phyloP scores from a whole-genome alignment of 805 yeast genomes.

The Sugiyamaella smithiae region DNA sequence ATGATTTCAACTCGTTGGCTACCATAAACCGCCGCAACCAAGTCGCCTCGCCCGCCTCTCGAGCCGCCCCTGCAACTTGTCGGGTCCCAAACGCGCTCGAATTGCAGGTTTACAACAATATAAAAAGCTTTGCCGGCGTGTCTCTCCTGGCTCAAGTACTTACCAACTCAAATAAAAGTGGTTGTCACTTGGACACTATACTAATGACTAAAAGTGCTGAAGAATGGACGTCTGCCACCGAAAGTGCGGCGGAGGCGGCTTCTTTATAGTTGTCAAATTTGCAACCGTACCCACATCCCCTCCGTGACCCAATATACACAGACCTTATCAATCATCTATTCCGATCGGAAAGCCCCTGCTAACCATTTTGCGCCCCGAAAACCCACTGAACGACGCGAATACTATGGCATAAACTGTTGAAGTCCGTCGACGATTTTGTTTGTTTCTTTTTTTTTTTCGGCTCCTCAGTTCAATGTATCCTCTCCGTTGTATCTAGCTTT shows the following conservation, averaged over 20 bases:
- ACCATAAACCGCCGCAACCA: slow-evolving; percentile 7
- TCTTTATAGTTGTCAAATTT: slow-evolving; percentile 4
- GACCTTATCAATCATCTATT: too few species aligned
- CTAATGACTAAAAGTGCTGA: not conserved
- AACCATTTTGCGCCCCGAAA: too few species aligned
- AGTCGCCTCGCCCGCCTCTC: not conserved
- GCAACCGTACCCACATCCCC: not conserved
- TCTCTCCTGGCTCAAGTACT: too few species aligned
- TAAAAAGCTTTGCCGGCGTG: too few species aligned
- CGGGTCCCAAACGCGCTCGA: not conserved
- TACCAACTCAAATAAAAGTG: too few species aligned
- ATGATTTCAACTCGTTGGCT: too few species aligned
- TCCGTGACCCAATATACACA: not conserved
- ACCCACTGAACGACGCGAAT: too few species aligned
- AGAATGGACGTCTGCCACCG: slow-evolving; percentile 6
- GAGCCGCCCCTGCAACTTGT: not conserved
- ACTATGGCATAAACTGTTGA: too few species aligned
- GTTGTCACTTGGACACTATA: too few species aligned
- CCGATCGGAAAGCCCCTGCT: too few species aligned
- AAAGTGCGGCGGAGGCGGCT: slow-evolving; percentile 7
- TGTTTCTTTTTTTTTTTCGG: too few species aligned
- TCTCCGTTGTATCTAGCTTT: not conserved
- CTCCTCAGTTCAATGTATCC: not conserved
- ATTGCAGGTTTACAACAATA: not conserved
- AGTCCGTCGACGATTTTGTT: too few species aligned